Base-by-base conservation (phyloP, 2,329 filamentous ascomycete species). In the Aspergillus quadricinctus region DNA sequence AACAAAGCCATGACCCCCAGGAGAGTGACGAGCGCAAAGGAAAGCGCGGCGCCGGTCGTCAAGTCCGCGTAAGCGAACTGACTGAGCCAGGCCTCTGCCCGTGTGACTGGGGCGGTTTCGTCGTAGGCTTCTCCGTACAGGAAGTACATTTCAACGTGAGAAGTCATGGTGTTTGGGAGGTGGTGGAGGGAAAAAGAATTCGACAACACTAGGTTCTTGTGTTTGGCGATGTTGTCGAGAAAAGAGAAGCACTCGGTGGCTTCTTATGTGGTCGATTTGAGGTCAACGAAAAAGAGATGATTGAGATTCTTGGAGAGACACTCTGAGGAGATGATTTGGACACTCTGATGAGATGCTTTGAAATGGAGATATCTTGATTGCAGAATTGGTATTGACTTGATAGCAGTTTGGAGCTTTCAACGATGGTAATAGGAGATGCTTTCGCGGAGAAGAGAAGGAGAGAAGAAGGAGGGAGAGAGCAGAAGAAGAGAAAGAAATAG, bases 51-150 rank as follows among this genome's bases (percentile, higher is more conserved):
- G 0, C 51, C 50, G 4, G 41, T 23, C n/a, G 55, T 61, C 17
- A 62, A 35, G 45, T 65, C 61, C 14, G 57, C 25, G 21, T 54
- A 49, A 1, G 17, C 50, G 7, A 62, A 19, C 6, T 54, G 37
- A 19, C 46, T 48, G 11, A 60, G 5, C 19, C 43, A 50, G 10
- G 53, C 40, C 25, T 48, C 6, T 29, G 49, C 52, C 19, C 53
- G 53, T 2, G 55, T 19, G 1, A 23, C 23, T 23, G 21, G 19
- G 43, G 43, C 21, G 2, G 23, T 17, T 45, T 45, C 41, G 11
- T 59, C 51, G 35, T 55, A 29, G 7, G 53, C 53, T 8, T 56
- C 52, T 10, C 61, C 62, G 40, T 55, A 62, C 14, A 64, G 45
- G 40, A 61, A 60, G 9, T 56, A 6, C 45, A 63, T 59, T n/a